Base-by-base conservation (phyloP, 352 stramenopile genomes). In the Thraustotheca clavata region DNA sequence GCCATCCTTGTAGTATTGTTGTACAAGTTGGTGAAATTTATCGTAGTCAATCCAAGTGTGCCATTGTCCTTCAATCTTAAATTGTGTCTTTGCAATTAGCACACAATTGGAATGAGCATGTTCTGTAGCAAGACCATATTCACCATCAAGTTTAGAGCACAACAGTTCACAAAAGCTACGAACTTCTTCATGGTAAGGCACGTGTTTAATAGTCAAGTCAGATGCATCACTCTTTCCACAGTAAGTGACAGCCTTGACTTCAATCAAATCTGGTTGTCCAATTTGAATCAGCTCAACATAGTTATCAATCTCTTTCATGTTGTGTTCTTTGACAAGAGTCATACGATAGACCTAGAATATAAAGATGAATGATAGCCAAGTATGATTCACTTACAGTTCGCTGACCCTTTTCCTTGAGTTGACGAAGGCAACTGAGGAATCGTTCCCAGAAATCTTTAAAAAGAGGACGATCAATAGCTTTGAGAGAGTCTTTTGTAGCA, bases 41-140 rank as follows among this genome's bases (percentile, higher is more conserved):
- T 96, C 85, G 73, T 98, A 99, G 77, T 99, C 89, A 70, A 99
- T 99, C 97, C 97, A 99, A 46, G 97, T 99, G 71, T 97, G 88
- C 97, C 97, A 99, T 59, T 88, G 79, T 69, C 87, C 90, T 24
- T 96, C 80, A 29, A 84, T 82, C 62, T 80, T 83, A 67, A 94
- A 97, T 46, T 86, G 87, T 59, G 83, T 89, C 76, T 96, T 90
- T 6, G 96, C 95, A 31, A 99, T 77, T 20, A 99, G 76, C 24
- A 98, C 94, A 66, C 89, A 98, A 67, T 95, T 97, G 5, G 91
- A 98, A 76, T 99, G 96, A 36, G 96, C 87, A 71, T 99, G 96
- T 73, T 98, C 91, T 40, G 94, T 96, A 26, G 94, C 94, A 27
- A 98, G 77, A 20, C 84, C 94, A 71, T 99, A 99, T 32, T 90